phyloP scores from a whole-genome alignment of 352 stramenopile species.

The Phytopythium cucurbitacearum region DNA sequence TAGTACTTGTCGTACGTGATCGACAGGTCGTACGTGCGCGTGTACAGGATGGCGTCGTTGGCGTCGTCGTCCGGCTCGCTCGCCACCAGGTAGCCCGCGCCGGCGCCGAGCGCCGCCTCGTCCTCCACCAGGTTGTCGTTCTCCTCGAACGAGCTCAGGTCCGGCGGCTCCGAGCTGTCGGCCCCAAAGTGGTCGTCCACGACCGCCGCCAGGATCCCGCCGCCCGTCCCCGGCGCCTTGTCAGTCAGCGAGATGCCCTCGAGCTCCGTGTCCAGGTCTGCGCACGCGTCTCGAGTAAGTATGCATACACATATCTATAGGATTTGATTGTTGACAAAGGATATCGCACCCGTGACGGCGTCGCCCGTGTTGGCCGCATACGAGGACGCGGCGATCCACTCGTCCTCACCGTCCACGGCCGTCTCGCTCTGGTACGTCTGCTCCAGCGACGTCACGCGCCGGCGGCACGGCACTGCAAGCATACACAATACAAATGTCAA shows the following conservation, averaged over 20 bases:
- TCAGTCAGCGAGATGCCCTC: conserved; percentile 56
- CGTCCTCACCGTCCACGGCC: conserved; percentile 78
- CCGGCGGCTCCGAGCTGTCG: conserved; percentile 14
- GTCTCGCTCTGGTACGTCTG: conserved; percentile 69
- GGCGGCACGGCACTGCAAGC: conserved; percentile 78
- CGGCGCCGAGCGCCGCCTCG: conserved; percentile 34
- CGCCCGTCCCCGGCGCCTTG: not conserved
- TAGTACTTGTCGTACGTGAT: conserved; percentile 99
- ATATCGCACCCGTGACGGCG: conserved; percentile 28
- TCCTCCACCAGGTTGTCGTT: conserved; percentile 76
- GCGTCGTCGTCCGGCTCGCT: conserved; percentile 79
- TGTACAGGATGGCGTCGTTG: conserved; percentile 91
- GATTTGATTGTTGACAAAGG: conserved; percentile 14
- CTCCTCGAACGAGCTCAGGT: conserved; percentile 72
- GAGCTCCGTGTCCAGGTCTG: conserved; percentile 50
- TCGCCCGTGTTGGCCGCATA: conserved; percentile 41
- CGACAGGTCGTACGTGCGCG: conserved; percentile 96
- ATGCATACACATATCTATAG: conserved; percentile 7
- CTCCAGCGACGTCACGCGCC: conserved; percentile 73
- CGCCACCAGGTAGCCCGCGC: conserved; percentile 51
- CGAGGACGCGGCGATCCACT: conserved; percentile 89
- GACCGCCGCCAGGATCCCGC: conserved; percentile 56
- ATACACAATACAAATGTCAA: not conserved
- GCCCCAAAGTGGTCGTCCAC: conserved; percentile 68
- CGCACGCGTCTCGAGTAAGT: not conserved